These are phyloP conservation scores for Lentinula boryana DNA, from an alignment of 768 basidiomycete species.

Conservation along the genomic window DNA sequence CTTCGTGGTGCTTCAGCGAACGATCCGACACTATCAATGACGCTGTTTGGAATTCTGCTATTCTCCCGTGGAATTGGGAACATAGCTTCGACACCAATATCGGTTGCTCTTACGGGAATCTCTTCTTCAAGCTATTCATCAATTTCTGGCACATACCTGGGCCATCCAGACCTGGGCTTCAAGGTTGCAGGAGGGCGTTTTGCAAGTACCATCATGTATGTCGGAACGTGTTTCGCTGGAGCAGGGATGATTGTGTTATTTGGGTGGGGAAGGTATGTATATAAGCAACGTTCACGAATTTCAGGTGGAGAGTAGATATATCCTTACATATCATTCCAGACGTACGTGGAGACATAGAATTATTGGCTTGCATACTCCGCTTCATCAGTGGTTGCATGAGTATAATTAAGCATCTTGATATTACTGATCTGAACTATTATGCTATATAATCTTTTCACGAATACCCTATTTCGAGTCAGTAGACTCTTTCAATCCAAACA, in stretches of 20 bases:
- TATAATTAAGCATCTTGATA: no score
- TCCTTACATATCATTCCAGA: no score
- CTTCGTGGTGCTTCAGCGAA: constrained; percentile 13
- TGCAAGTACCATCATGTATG: constrained; percentile 21
- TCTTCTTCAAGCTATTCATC: background rate
- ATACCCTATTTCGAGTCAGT: no score
- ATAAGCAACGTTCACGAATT: background rate
- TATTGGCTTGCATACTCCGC: no score
- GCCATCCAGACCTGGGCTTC: constrained; percentile 13
- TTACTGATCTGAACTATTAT: no score
- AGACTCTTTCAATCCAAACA: no score
- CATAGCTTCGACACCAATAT: constrained; percentile 23
- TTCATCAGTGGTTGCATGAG: no score
- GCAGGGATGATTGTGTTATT: constrained; percentile 17
- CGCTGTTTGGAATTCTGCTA: constrained; percentile 19
- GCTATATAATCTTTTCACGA: no score
- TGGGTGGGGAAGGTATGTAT: constrained; percentile 17
- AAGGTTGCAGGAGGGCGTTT: constrained; percentile 21
- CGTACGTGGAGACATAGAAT: no score
- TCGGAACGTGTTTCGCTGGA: constrained; percentile 24
- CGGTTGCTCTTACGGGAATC: constrained; percentile 4
- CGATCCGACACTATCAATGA: constrained; percentile 17
- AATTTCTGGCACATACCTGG: background rate
- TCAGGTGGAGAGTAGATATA: no score
- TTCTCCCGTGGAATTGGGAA: constrained; percentile 23